These are phyloP conservation scores for Kodamaea sp. DNA, from an alignment of 1,139 yeast genomes.

Conservation along the genomic window DNA sequence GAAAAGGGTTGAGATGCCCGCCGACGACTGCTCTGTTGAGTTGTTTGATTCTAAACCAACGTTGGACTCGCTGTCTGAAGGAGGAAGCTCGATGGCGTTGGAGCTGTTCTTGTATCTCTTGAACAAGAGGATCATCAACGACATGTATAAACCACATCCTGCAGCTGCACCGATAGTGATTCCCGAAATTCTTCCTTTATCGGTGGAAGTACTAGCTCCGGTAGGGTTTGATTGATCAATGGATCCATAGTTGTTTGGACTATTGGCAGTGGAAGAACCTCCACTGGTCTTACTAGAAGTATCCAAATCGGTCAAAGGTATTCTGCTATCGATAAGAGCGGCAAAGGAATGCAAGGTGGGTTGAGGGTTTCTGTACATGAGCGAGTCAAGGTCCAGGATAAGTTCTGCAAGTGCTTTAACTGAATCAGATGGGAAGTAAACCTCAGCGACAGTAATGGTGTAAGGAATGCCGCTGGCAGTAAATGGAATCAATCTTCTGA, in stretches of 20 bases:
- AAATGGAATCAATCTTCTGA: slow-evolving; percentile 65
- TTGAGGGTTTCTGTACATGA: slow-evolving; percentile 51
- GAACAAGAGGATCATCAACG: slow-evolving; percentile 49
- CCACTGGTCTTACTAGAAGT: slow-evolving; percentile 20
- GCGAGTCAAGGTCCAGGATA: slow-evolving; percentile 46
- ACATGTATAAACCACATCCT: slow-evolving; percentile 61
- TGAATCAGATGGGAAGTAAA: slow-evolving; percentile 61
- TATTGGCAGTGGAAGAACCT: slow-evolving; percentile 17
- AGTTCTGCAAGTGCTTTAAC: slow-evolving; percentile 45
- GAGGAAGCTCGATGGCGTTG: slow-evolving; percentile 39
- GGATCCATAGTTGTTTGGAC: slow-evolving; percentile 38
- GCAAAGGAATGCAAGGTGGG: slow-evolving; percentile 52
- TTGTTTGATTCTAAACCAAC: slow-evolving; percentile 28
- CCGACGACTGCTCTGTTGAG: slow-evolving; percentile 17
- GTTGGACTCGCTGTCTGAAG: slow-evolving; percentile 44
- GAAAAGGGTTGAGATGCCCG: slow-evolving; percentile 34
- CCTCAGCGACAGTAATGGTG: slow-evolving; percentile 75
- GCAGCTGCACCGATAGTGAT: slow-evolving; percentile 68
- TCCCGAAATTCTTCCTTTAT: slow-evolving; percentile 53
- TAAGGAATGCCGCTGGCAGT: slow-evolving; percentile 52
- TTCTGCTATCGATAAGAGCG: slow-evolving; percentile 58
- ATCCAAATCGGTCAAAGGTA: slow-evolving; percentile 59
- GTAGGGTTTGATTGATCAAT: slow-evolving; percentile 27
- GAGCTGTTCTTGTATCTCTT: slow-evolving; percentile 37
- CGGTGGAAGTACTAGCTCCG: slow-evolving; percentile 19